Base-by-base conservation (phyloP, 2,329 filamentous ascomycete species). In the Exophiala bonariae region DNA sequence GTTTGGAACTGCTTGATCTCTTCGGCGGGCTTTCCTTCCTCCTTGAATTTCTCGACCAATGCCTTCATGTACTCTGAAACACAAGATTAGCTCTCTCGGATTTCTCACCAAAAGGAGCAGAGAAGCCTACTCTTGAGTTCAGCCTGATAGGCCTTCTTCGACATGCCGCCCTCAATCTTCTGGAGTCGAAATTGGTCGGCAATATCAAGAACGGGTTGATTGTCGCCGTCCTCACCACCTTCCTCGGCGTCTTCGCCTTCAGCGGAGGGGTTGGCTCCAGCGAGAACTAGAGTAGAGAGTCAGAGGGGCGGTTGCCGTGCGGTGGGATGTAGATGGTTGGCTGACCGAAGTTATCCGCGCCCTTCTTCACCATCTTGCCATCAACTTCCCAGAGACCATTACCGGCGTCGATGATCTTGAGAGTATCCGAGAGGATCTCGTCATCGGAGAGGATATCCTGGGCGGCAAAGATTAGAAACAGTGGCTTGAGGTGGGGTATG, bases 371-470 rank as follows among this genome's bases (percentile, higher is more conserved):
- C 83, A 92, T 95, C 69, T 80, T 78, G 76, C 91, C 96, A 76
- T 99, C 86, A 67, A 85, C 86, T 79, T 97, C 92, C 77, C 87
- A 97, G 63, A 87, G 83, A 61, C 87, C 77, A 60, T 82, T 83
- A 70, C 91, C 87, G 56, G 92, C 68, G 70, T 86, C 78, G 77
- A 88, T 89, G 68, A 95, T 72, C 62, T 90, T 79, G 78, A 86
- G 96, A 61, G 87, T 93, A 77, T 97, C 92, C 66, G 93, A 95
- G 83, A 97, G 85, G 72, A 99, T 81, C 86, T 99, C 93, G 77
- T 96, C 92, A 59, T 77, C 88, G 73, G 82, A 87, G 74, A 96
- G 70, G 63, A 93, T 75, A 70, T 99, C 93, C 93, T 99, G 19
- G 7, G n/a, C 9, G n/a, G 19, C 4, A 37, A 34, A 34, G 32